Evolutionary conservation across 768 basidiomycete genomes (phyloP), one percentile per base, ranked within the genome.

Genomic region (Saitozyma podzolica): DNA sequence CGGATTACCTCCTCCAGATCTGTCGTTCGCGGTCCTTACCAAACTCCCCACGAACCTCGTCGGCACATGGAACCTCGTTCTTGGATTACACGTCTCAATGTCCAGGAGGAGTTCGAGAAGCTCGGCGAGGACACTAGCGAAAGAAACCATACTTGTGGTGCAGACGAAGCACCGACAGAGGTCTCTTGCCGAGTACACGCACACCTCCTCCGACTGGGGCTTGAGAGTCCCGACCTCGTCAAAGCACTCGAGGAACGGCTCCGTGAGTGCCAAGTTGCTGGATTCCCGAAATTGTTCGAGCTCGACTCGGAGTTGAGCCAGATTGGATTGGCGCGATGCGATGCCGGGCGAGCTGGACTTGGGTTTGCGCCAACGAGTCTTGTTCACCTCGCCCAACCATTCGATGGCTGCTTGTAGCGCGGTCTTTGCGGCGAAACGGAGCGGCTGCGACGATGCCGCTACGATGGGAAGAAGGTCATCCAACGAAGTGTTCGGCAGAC

Each of bases 131-230:
- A 77, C 78, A 37, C 82, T 73, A 50, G 78, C 75, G 47, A 81
- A 81, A 45, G 76, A 68, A n/a, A 83, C 67, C n/a, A 86, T 70
- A 65, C 82, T 82, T 48, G 83, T 76, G 16, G 82, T 80, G 64
- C 85, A 85, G 29, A 84, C 83, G 70, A 84, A 84, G 52, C 84
- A 80, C 40, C 84, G 61, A 71, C 84, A 84, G 13, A 87, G 80
- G n/a, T 81, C 77, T 41, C 76, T 63, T 5, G 77, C 64, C 0
- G 78, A 68, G n/a, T 67, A 70, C 17, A 19, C 59, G 55, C 49
- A 59, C 58, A 43, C 42, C 50, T 37, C 56, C 40, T 11, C 52
- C 53, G 50, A 41, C 8, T 61, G 40, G 3, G 62, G 43, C 7
- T 57, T 56, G 48, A 78, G 61, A 40, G 61, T 39, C 19, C 72